A percentile compares a stretch with the other conserved stretches of the same genome.
These are phyloP conservation scores for Arctium lappa DNA, from an alignment of 129 eudicot species.

Conservation along the genomic window DNA sequence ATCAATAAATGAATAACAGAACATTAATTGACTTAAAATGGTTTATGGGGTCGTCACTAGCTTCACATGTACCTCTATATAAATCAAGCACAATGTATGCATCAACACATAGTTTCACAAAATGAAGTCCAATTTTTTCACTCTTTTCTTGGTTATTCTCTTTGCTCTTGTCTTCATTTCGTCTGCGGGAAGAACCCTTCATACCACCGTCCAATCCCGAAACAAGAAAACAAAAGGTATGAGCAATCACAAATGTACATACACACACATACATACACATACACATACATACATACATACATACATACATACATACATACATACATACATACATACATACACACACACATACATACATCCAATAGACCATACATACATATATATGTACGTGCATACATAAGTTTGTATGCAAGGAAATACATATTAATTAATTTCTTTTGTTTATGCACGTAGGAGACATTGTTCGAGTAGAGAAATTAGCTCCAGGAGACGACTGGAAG, in stretches of 20 bases:
- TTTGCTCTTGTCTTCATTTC: background rate
- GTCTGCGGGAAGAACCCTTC: slow-evolving; percentile 6
- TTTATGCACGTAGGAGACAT: too few relatives aligned
- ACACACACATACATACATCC: too few relatives aligned
- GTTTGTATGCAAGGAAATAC: background rate
- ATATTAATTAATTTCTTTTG: background rate
- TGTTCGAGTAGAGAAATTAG: too few relatives aligned
- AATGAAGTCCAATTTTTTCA: background rate
- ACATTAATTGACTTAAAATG: background rate
- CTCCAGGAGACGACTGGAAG: too few relatives aligned
- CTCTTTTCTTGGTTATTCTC: slow-evolving; percentile 1
- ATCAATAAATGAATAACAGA: background rate
- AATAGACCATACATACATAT: too few relatives aligned
- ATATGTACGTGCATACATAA: background rate
- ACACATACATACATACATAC: background rate
- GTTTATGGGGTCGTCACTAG: background rate
- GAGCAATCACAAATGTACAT: background rate
- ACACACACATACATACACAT: background rate
- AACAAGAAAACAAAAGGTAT: background rate
- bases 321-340: too few relatives aligned
- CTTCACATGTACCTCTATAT: background rate
- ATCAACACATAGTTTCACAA: background rate
- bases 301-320: too few relatives aligned
- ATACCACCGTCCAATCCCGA: background rate
- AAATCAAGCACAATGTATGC: background rate